Conservation (phyloP, 2,329 filamentous ascomycete species). For the Botrytis squamosa region DNA sequence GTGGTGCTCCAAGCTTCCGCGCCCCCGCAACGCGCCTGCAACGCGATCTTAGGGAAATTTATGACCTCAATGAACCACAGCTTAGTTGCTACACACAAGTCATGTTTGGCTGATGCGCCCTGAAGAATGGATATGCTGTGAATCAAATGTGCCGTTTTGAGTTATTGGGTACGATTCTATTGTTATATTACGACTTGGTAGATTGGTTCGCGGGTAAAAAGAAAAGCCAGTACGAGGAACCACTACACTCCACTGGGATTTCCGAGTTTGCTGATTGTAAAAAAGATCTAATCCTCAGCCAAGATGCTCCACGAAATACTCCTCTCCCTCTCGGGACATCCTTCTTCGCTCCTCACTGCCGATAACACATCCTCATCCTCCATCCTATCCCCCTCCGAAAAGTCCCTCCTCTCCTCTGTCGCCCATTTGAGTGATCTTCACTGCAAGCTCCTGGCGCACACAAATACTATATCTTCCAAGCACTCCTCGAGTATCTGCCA, state of each 20-base stretch:
- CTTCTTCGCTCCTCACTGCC: slow-evolving; percentile 76
- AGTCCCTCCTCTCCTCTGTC: slow-evolving; percentile 74
- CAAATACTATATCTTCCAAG: slow-evolving; percentile 62
- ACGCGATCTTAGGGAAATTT: slow-evolving; percentile 12
- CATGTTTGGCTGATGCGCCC: neutral
- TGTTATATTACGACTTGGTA: slow-evolving; percentile 32
- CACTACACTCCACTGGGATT: slow-evolving; percentile 14
- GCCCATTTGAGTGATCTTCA: slow-evolving; percentile 78
- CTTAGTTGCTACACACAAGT: neutral
- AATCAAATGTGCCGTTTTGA: slow-evolving; percentile 40
- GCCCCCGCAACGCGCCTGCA: slow-evolving; percentile 6
- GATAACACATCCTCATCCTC: slow-evolving; percentile 48
- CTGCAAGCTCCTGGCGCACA: slow-evolving; percentile 65
- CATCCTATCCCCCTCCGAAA: slow-evolving; percentile 73
- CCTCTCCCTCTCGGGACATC: slow-evolving; percentile 90
- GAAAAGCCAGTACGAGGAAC: neutral
- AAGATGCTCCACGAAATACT: slow-evolving; percentile 97
- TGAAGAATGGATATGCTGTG: neutral
- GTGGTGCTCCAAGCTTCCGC: neutral
- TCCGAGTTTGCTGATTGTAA: slow-evolving; percentile 19
- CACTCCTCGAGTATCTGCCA: slow-evolving; percentile 84
- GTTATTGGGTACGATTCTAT: slow-evolving; percentile 36
- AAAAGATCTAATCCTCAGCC: slow-evolving; percentile 15
- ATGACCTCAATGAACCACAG: neutral
- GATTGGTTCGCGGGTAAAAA: slow-evolving; percentile 27